These are phyloP conservation scores for Hibiscus mutabilis DNA, from an alignment of 345 rosid genomes.

Conservation along the genomic window DNA sequence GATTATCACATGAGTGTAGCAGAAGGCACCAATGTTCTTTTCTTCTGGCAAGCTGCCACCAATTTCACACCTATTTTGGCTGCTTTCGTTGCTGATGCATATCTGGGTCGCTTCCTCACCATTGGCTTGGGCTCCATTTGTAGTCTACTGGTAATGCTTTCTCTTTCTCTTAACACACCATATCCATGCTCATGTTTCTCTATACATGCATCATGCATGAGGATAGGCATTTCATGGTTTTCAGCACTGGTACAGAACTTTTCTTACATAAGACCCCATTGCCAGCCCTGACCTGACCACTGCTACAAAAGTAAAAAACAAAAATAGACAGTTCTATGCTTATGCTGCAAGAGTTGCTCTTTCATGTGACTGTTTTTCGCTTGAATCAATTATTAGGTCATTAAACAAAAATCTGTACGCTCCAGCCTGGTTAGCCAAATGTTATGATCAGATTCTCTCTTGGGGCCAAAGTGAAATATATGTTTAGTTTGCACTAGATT, in stretches of 20 bases:
- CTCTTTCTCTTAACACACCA: background rate
- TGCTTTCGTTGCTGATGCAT: slow-evolving; percentile 69
- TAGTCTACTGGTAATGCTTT: slow-evolving; percentile 43
- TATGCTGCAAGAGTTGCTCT: too few relatives aligned
- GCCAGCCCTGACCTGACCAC: too few relatives aligned
- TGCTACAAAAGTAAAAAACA: too few relatives aligned
- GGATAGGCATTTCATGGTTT: too few relatives aligned
- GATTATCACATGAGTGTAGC: slow-evolving; percentile 50
- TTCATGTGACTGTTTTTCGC: background rate
- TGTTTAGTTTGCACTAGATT: background rate
- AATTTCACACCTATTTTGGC: slow-evolving; percentile 56
- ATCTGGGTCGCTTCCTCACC: slow-evolving; percentile 61
- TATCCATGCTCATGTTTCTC: too few relatives aligned
- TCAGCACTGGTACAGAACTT: too few relatives aligned
- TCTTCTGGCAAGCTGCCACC: slow-evolving; percentile 64
- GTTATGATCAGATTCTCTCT: background rate
- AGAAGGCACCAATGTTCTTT: slow-evolving; percentile 50
- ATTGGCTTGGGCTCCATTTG: slow-evolving; percentile 55
- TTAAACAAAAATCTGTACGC: background rate
- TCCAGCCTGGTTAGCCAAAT: background rate
- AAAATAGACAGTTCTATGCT: too few relatives aligned
- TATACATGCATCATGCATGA: too few relatives aligned
- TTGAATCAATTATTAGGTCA: background rate
- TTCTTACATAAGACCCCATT: too few relatives aligned
- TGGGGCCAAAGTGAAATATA: background rate